phyloP scores from a whole-genome alignment of 169 alveolate species.

The Plasmodium knowlesi region DNA sequence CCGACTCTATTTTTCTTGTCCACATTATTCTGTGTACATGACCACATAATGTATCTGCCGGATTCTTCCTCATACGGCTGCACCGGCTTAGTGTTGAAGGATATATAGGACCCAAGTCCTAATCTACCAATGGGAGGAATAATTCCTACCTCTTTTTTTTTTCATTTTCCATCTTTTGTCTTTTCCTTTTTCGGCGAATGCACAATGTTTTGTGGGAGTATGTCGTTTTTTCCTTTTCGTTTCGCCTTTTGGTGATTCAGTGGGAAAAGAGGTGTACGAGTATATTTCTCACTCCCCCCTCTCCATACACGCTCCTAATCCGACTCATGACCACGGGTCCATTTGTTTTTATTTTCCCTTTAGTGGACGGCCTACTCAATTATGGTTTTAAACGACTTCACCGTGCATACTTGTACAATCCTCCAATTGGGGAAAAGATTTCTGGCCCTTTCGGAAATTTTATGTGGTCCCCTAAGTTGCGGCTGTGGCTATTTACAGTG shows the following conservation, averaged over 20 bases:
- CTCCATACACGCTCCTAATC: not conserved
- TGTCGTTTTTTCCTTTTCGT: not conserved
- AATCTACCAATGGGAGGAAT: not conserved
- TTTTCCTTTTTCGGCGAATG: not conserved
- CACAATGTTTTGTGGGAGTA: not conserved
- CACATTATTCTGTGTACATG: not conserved
- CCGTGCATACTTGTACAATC: not conserved
- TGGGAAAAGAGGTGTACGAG: not conserved
- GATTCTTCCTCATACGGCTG: not conserved
- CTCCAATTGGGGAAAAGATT: not conserved
- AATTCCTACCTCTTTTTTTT: not conserved
- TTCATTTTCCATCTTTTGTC: not conserved
- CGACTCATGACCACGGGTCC: not conserved
- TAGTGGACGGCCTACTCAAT: not conserved
- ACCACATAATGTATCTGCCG: not conserved
- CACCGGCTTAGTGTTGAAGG: not conserved
- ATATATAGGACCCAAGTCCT: not conserved
- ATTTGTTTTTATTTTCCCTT: not conserved
- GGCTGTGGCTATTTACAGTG: not conserved
- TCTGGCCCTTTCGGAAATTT: not conserved
- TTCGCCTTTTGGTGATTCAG: not conserved
- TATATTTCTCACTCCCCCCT: not conserved
- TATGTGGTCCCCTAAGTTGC: not conserved
- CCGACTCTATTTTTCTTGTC: not conserved
- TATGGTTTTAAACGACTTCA: not conserved